Base-by-base conservation (phyloP, 345 rosid genomes). In the Anastatica hierochuntica region DNA sequence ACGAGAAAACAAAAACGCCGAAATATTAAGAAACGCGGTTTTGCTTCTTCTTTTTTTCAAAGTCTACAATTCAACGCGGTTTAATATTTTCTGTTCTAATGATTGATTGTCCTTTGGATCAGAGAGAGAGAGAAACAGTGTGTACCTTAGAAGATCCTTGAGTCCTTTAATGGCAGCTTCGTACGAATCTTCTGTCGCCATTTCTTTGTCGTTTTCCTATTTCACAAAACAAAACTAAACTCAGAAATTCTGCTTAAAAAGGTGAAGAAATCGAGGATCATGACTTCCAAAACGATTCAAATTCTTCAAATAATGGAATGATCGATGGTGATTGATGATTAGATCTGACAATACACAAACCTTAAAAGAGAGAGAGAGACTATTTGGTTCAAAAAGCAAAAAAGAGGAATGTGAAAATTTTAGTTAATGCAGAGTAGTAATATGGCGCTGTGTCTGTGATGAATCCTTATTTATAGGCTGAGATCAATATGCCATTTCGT, bases 131-230 rank as follows among this genome's bases (percentile, higher is more conserved):
- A 17, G 10, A 31, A 27, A 49, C 19, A 43, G 23, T 5, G 12
- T 10, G 58, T 76, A 90, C 96, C 94, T 79, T 76, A 92, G 81
- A 57, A 94, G 89, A 76, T 83, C 77, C 33, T 76, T 66, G 21
- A 94, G 80, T 66, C 67, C 89, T 19, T 77, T 85, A 48, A 88
- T 74, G 72, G 95, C 99, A 6, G 74, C 74, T 63, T 88, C 79
- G 82, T 78, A 94, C 20, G 64, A 63, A 4, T 77, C 78, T 1
- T 55, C n/a, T n/a, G n/a, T 68, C 0, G 69, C 87, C 97, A 88
- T 88, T 49, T 79, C 78, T n/a, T n/a, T 1, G 56, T 75, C 70
- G 49, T 2, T 34, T 65, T 65, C 70, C 63, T 64, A 6, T 7
- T n/a, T n/a, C 2, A 0, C 12, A 11, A 31, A 9, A 11, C 3